These are phyloP conservation scores for Ophiostoma fasciatum DNA, from an alignment of 2,329 filamentous ascomycete species.

Conservation along the genomic window DNA sequence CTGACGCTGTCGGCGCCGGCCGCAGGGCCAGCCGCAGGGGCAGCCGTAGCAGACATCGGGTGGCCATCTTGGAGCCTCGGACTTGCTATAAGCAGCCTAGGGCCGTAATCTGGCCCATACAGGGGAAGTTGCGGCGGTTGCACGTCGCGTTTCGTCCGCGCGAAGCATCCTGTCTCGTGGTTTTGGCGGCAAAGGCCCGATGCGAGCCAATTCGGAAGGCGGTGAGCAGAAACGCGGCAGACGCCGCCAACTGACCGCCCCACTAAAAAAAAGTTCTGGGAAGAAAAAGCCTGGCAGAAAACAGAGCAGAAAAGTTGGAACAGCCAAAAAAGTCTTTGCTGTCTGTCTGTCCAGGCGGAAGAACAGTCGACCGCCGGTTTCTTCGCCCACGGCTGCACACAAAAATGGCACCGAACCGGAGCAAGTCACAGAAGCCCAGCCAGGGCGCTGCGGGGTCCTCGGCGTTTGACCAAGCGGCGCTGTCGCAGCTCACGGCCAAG, in stretches of 20 bases:
- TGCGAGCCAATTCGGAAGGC: slow-evolving; percentile 6
- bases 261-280: slow-evolving; percentile 7
- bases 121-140: no score
- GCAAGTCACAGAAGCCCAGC: no score
- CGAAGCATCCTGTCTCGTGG: no score
- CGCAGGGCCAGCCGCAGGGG: neutral
- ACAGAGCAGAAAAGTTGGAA: slow-evolving; percentile 8
- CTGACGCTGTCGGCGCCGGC: neutral
- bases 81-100: neutral
- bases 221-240: slow-evolving; percentile 4
- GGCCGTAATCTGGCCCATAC: no score
- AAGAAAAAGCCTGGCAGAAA: slow-evolving; percentile 4
- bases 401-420: slow-evolving; percentile 10
- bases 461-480: slow-evolving; percentile 33
- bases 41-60: neutral
- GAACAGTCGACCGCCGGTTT: no score
- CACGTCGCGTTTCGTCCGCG: no score
- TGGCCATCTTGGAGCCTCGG: neutral
- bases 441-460: no score
- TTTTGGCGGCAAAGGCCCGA: no score
- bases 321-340: no score
- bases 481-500: slow-evolving; percentile 39
- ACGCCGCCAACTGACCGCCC: neutral
- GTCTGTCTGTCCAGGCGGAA: no score
- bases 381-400: no score